Evolutionary conservation across 2,329 filamentous ascomycete species (phyloP), one percentile per base, ranked within the genome.

Genomic region (Aureobasidium sp.): DNA sequence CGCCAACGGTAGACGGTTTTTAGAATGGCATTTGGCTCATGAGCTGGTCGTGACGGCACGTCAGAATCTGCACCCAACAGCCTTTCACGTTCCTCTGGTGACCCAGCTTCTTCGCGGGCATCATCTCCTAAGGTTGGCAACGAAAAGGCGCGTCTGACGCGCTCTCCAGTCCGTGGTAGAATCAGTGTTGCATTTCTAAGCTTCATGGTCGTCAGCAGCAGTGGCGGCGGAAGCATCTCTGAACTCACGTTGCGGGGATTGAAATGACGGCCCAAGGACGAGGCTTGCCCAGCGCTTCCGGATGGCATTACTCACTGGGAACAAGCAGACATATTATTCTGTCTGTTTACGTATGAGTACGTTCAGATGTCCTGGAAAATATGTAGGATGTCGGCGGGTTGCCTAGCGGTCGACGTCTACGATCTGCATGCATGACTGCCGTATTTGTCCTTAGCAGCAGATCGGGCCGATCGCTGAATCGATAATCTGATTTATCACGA

Each of bases 151-250:
- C 89, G 88, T 70, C 86, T 88, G 51, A 91, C 84, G 66, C 91
- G 89, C 75, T 96, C 89, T 69, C 93, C 92, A 2, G 91, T 97
- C 63, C 83, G 81, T 8, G 93, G 91, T 61, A 96, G 83, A 68
- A 97, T 88, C 73, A 95, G 91, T 48, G 90, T 94, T 67, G 90
- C 90, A 53, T 64, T 64, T 39, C 62, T 59, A 7, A 65, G 59
- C 62, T 65, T 14, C n/a, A 22, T 3, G 7, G 14, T 58, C 29
- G 62, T 58, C 2, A 58, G 31, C 31, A 20, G 31, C n/a, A 58
- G 56, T 59, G 25, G 45, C 45, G 45, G 14, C 3, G 22, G 45
- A 31, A 25, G 44, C 14, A 15, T 3, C n/a, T 22, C 2, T 9
- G 29, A 60, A 41, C 57, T 42, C 41, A 60, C 57, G 12, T 51